A percentile compares a stretch with the other conserved stretches of the same genome.
phyloP scores from a whole-genome alignment of 345 rosid genomes.

The Salix brachista region DNA sequence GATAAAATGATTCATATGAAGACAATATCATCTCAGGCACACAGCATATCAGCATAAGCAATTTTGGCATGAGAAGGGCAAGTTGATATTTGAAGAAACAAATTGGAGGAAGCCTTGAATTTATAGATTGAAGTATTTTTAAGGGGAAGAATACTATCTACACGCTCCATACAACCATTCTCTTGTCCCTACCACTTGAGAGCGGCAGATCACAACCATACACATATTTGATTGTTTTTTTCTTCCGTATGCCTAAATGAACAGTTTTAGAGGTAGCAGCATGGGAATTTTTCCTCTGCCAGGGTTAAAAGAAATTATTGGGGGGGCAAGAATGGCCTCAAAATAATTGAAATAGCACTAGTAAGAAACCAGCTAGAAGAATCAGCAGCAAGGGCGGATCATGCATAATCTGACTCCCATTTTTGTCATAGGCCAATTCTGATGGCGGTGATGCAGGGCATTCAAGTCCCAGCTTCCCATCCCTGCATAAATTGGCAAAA shows the following conservation, averaged over 20 bases:
- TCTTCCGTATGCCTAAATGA: neutral
- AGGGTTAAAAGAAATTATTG: neutral
- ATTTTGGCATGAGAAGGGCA: neutral
- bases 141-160: neutral
- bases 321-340: conserved; percentile 2
- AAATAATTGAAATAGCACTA: conserved; percentile 5
- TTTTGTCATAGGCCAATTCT: neutral
- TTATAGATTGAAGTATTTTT: neutral
- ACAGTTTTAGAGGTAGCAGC: neutral
- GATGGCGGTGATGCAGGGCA: conserved; percentile 22
- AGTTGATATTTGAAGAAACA: neutral
- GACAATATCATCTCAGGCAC: neutral
- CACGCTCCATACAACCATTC: neutral
- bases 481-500: conserved; percentile 15
- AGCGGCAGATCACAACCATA: neutral
- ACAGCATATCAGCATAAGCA: neutral
- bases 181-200: neutral
- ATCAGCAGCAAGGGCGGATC: conserved; percentile 9
- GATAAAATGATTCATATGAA: neutral
- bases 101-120: neutral
- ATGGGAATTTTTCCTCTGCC: neutral
- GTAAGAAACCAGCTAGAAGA: neutral
- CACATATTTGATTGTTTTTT: neutral
- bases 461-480: conserved; percentile 20
- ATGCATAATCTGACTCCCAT: neutral